phyloP scores from a whole-genome alignment of 495 filamentous ascomycete genomes.

The Neurospora sp. region DNA sequence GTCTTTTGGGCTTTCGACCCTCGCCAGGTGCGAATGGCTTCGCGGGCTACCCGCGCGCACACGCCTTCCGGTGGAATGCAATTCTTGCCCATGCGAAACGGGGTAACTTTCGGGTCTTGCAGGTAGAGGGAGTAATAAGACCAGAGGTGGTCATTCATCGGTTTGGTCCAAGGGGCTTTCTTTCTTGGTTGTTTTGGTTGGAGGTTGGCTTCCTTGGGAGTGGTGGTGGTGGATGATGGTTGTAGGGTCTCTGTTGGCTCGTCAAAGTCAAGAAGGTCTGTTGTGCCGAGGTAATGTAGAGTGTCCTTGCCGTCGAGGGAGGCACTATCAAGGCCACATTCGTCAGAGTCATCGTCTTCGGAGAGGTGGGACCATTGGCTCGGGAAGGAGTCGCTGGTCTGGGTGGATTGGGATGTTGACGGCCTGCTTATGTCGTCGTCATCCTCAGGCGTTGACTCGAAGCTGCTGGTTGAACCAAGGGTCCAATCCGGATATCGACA shows the following conservation, averaged over 20 bases:
- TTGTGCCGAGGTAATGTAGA: conserved; percentile 3
- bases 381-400: conserved; percentile 38
- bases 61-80: conserved; percentile 82
- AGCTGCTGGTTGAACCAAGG: conserved; percentile 34
- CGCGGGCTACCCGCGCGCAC: conserved; percentile 76
- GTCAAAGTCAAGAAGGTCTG: conserved; percentile 4
- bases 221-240: background rate
- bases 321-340: conserved; percentile 26
- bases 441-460: conserved; percentile 36
- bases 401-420: conserved; percentile 39
- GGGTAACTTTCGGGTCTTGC: conserved; percentile 85
- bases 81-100: conserved; percentile 83
- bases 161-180: conserved; percentile 63
- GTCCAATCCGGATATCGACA: conserved; percentile 39
- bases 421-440: conserved; percentile 42
- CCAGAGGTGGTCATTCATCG: conserved; percentile 93
- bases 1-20: conserved; percentile 44
- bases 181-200: conserved; percentile 18
- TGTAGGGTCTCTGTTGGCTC: conserved; percentile 1
- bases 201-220: background rate
- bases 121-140: conserved; percentile 79
- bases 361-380: conserved; percentile 38
- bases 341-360: conserved; percentile 33
- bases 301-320: conserved; percentile 20
- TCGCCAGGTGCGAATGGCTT: conserved; percentile 79